phyloP scores from a whole-genome alignment of 768 basidiomycete species.

The Royoungia palumana region DNA sequence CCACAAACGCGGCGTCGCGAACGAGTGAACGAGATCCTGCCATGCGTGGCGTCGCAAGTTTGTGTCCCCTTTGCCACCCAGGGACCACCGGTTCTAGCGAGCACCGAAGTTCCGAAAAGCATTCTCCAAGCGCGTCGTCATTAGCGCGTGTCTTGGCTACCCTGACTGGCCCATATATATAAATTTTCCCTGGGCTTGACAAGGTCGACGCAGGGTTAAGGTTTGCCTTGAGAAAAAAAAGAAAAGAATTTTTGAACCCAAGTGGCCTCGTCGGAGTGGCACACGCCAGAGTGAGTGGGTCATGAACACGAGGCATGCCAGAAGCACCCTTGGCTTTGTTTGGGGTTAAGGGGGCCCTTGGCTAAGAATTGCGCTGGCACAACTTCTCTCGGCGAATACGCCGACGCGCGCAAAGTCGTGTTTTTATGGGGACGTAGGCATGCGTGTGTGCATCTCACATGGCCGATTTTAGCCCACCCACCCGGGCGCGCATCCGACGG shows the following conservation, averaged over 20 bases:
- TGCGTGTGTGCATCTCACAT: too few species aligned
- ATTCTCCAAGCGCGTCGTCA: conserved; percentile 8
- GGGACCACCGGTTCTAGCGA: conserved; percentile 19
- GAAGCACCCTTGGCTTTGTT: conserved; percentile 24
- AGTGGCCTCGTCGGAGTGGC: too few species aligned
- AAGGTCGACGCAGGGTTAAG: conserved; percentile 13
- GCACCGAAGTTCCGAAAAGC: conserved; percentile 10
- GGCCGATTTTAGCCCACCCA: too few species aligned
- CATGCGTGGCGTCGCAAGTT: too few species aligned
- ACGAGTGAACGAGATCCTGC: background rate
- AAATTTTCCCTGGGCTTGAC: conserved; percentile 10
- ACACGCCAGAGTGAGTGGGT: background rate
- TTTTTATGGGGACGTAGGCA: too few species aligned
- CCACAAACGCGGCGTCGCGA: conserved; percentile 11
- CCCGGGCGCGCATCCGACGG: too few species aligned
- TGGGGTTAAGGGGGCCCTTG: conserved; percentile 21
- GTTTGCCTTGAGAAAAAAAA: conserved; percentile 18
- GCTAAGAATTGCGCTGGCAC: background rate
- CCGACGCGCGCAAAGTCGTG: too few species aligned
- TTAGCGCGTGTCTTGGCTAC: conserved; percentile 13
- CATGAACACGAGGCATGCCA: conserved; percentile 29
- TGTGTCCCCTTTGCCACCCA: conserved; percentile 19
- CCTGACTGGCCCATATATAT: conserved; percentile 3
- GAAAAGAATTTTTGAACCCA: conserved; percentile 2
- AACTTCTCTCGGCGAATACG: too few species aligned